Percentiles rank a stretch among this genome's conserved stretches.
Evolutionary conservation across 2,329 filamentous ascomycete species (phyloP).

Genomic region (Fusarium camptoceras): DNA sequence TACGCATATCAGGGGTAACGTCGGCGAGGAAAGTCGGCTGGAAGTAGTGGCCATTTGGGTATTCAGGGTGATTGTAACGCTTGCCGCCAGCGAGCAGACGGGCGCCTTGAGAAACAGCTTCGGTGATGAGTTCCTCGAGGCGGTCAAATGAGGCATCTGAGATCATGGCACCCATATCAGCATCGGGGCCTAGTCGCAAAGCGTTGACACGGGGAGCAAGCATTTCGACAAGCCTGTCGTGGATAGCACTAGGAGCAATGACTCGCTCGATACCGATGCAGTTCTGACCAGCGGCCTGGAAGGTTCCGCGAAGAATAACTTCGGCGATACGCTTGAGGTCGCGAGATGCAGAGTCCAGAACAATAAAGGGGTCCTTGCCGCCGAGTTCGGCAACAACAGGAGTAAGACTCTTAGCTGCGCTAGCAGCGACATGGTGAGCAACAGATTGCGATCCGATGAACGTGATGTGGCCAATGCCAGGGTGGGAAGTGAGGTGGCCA

Average conservation of each 20-base stretch:
- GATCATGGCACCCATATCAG: conserved; percentile 92
- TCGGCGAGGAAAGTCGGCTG: conserved; percentile 89
- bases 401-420: conserved; percentile 86
- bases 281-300: conserved; percentile 96
- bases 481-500: conserved; percentile 84
- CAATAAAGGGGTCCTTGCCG: conserved; percentile 91
- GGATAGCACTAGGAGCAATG: conserved; percentile 81
- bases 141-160: conserved; percentile 79
- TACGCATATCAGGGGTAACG: conserved; percentile 85
- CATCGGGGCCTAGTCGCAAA: conserved; percentile 79
- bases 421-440: conserved; percentile 87
- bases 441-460: conserved; percentile 94
- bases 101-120: conserved; percentile 83
- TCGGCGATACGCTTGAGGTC: conserved; percentile 80
- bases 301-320: conserved; percentile 89
- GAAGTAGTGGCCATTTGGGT: conserved; percentile 91
- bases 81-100: conserved; percentile 83
- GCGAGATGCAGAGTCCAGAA: conserved; percentile 79
- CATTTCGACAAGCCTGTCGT: conserved; percentile 76
- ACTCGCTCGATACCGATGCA: conserved; percentile 97
- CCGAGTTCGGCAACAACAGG: conserved; percentile 92
- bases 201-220: conserved; percentile 79
- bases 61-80: conserved; percentile 75
- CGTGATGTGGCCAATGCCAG: conserved; percentile 86
- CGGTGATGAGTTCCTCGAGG: conserved; percentile 80